Percentiles rank a stretch among this genome's conserved stretches.
Evolutionary conservation across 2,329 filamentous ascomycete genomes (phyloP).

Genomic region (Fusarium tjaetaba): DNA sequence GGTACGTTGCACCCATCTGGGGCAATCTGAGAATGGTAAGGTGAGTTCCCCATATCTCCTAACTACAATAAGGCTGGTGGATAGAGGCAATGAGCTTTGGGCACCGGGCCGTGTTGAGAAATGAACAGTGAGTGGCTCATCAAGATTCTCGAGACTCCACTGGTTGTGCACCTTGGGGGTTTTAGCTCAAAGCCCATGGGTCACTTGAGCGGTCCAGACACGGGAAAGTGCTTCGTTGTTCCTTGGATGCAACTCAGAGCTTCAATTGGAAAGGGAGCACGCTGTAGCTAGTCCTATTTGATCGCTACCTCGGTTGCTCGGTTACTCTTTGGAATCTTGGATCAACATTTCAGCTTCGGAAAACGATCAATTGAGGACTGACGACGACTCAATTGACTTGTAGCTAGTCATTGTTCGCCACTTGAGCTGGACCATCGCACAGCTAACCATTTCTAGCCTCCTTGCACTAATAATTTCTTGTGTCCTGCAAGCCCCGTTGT

Average conservation of each 20-base stretch:
- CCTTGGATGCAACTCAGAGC: neutral
- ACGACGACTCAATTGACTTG: neutral
- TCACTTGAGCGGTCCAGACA: neutral
- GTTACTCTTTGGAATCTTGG: neutral
- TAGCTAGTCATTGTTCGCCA: neutral
- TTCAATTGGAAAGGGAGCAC: neutral
- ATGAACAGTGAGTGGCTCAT: neutral
- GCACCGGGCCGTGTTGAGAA: neutral
- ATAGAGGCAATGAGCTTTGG: neutral
- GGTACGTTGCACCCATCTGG: slow-evolving; percentile 5
- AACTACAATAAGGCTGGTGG: slow-evolving; percentile 1
- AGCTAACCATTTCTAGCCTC: neutral
- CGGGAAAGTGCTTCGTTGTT: neutral
- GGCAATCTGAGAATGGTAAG: neutral
- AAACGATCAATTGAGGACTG: neutral
- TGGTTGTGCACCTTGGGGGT: neutral
- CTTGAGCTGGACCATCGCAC: neutral
- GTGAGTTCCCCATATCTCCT: slow-evolving; percentile 1
- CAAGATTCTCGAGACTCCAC: neutral
- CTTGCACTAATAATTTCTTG: neutral
- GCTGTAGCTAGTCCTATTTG: neutral
- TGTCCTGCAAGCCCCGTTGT: neutral
- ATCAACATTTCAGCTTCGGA: neutral
- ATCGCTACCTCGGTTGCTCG: neutral
- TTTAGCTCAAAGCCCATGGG: neutral